phyloP scores from a whole-genome alignment of 2,329 filamentous ascomycete species.

The Botrytis tulipae region DNA sequence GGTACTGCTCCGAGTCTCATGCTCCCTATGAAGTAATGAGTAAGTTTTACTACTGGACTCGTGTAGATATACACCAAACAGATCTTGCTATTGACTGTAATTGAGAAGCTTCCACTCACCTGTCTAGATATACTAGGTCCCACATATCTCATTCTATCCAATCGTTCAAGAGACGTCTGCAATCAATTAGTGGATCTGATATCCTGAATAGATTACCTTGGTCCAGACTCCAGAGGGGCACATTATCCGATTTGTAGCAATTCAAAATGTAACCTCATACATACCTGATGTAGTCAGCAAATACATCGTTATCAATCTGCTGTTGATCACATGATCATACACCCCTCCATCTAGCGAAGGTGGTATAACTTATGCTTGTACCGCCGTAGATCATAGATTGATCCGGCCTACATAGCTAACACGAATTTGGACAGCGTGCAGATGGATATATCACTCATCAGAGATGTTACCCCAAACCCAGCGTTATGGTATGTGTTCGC shows the following conservation, averaged over 20 bases:
- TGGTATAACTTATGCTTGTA: background rate
- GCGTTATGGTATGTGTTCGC: background rate
- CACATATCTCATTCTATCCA: background rate
- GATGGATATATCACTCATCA: background rate
- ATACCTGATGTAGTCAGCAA: background rate
- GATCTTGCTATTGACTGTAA: background rate
- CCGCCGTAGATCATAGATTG: background rate
- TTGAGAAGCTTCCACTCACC: background rate
- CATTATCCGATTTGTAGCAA: background rate
- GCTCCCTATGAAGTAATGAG: background rate
- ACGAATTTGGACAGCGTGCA: background rate
- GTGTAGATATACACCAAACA: background rate
- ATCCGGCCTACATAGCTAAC: background rate
- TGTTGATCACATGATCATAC: background rate
- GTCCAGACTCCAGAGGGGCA: background rate
- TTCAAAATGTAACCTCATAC: background rate
- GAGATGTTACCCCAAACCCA: background rate
- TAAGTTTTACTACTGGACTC: background rate
- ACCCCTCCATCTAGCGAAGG: background rate
- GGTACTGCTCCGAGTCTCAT: background rate
- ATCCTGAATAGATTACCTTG: background rate
- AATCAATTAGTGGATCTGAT: background rate
- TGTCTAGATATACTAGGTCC: background rate
- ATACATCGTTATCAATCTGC: background rate
- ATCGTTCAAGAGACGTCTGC: background rate